These are phyloP conservation scores for Rhipidocladum racemiflorum DNA, from an alignment of 176 grass and related monocot species.

Conservation along the genomic window DNA sequence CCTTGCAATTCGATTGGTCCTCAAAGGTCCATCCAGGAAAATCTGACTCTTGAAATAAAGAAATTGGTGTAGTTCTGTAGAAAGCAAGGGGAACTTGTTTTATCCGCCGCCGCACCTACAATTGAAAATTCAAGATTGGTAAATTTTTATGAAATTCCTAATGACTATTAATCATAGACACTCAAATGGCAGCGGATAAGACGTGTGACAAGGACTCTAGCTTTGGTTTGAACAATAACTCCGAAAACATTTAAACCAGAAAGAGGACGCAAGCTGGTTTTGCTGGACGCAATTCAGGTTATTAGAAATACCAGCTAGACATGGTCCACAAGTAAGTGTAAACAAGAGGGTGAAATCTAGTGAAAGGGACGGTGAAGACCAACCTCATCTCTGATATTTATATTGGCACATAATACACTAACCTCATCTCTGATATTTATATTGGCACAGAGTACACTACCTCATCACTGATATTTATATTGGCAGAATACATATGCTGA, in stretches of 20 bases:
- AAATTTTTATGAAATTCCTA: constrained; percentile 6
- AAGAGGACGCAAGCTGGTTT: background rate
- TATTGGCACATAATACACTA: background rate
- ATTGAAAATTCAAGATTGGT: constrained; percentile 31
- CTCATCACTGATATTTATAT: background rate
- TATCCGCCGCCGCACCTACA: constrained; percentile 80
- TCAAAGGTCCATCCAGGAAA: constrained; percentile 85
- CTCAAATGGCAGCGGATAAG: constrained; percentile 14
- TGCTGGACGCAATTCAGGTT: background rate
- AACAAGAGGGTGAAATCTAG: constrained; percentile 12
- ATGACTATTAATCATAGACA: background rate
- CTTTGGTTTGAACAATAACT: background rate
- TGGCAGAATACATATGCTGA: background rate
- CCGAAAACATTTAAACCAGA: background rate
- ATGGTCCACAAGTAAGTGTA: background rate
- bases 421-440: background rate
- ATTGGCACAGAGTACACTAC: background rate
- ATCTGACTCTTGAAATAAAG: constrained; percentile 65
- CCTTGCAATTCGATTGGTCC: constrained; percentile 10
- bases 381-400: background rate
- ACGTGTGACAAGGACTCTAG: background rate
- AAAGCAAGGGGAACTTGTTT: constrained; percentile 96
- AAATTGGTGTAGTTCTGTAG: constrained; percentile 69
- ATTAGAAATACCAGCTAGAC: background rate
- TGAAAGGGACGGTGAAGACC: background rate